Evolutionary conservation across 805 yeast genomes (phyloP), one percentile per base, ranked within the genome.

Genomic region (Candida easanensis): DNA sequence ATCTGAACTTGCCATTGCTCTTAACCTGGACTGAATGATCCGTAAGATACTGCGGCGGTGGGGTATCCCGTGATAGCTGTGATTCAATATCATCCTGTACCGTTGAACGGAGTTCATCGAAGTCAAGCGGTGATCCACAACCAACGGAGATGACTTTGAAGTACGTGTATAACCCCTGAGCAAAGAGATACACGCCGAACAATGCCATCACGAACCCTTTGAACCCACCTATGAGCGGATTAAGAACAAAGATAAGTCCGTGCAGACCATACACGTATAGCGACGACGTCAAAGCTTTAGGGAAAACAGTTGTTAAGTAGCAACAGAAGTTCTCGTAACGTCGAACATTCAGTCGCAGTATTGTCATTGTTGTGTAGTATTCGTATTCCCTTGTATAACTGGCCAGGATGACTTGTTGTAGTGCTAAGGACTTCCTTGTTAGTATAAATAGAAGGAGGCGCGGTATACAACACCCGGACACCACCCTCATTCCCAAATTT

Each of bases 41-140:
- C 18, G 56, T 52, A 20, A 71, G 64, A 50, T 60, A 61, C 27
- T 60, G 61, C 4, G 81, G 81, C 5, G 80, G 80, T 7, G 23
- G 18, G 4, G 32, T 15, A 4, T 6, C 20, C 20, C 13, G 18
- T 11, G n/a, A 6, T 11, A 18, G 34, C n/a, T 34, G 38, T 19
- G 48, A 33, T 16, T 40, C 46, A 56, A 63, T 10, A 20, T 57
- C 62, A 5, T 57, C 38, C 13, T n/a, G n/a, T 21, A 20, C 11
- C 21, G 16, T 22, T 22, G 28, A 14, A 10, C 37, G 18, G 10
- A 84, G 60, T 32, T 68, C 74, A 0, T 68, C 63, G 50, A 68
- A 80, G 48, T 82, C 88, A 16, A 66, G 47, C 0, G 91, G 88
- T 15, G 83, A 76, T 0, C 91, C 91, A 0, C 84, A 73, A 0